These are phyloP conservation scores for Pleurotus pulmonarius DNA, from an alignment of 768 basidiomycete genomes.

Conservation along the genomic window DNA sequence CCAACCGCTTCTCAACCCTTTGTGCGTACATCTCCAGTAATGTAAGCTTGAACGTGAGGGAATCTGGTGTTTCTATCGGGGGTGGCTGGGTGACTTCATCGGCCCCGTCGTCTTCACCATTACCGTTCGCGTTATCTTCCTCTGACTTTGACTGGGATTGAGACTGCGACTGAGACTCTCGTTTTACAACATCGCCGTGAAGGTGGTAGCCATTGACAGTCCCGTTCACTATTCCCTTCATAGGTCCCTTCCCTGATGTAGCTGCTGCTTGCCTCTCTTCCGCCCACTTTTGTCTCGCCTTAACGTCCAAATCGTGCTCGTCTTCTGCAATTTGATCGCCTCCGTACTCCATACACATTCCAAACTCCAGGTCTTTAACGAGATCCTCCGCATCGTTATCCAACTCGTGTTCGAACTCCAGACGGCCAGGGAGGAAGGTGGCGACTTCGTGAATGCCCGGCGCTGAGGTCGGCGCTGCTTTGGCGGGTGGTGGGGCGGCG, in stretches of 20 bases:
- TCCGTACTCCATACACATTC: constrained; percentile 78
- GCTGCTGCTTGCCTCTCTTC: constrained; percentile 33
- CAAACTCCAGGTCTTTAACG: constrained; percentile 95
- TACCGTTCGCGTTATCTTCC: constrained; percentile 40
- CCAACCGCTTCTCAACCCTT: constrained; percentile 78
- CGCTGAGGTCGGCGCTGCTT: constrained; percentile 79
- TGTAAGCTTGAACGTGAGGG: constrained; percentile 83
- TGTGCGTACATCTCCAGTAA: constrained; percentile 90
- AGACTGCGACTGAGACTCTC: constrained; percentile 14
- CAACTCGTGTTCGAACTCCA: constrained; percentile 96
- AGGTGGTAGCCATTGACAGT: constrained; percentile 38
- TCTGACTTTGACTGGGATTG: constrained; percentile 32
- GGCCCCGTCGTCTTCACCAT: constrained; percentile 41
- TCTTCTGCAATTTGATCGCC: constrained; percentile 81
- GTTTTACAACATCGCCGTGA: constrained; percentile 34
- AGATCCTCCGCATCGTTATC: constrained; percentile 97
- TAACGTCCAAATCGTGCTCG: constrained; percentile 72
- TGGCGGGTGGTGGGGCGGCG: constrained; percentile 51
- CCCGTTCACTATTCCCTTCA: constrained; percentile 42
- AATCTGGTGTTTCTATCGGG: constrained; percentile 80
- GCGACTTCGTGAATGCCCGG: constrained; percentile 92
- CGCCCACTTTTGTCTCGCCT: constrained; percentile 48
- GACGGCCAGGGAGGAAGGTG: constrained; percentile 91
- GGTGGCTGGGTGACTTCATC: constrained; percentile 71
- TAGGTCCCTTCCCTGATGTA: constrained; percentile 32